phyloP scores from a whole-genome alignment of 495 filamentous ascomycete species.

The Aspergillus olivimuriae region DNA sequence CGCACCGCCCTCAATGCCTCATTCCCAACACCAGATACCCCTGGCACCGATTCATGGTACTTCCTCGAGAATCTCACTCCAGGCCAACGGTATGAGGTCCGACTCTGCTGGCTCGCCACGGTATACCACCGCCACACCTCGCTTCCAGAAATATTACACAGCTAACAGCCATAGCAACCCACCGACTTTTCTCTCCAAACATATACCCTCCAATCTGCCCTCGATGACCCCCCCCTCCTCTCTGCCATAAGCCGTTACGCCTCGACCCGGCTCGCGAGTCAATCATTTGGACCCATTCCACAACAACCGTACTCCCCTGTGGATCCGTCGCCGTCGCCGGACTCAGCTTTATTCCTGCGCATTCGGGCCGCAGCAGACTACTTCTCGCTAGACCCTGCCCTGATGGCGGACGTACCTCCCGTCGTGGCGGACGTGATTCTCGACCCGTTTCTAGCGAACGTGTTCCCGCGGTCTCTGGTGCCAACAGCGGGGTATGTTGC shows the following conservation, averaged over 20 bases:
- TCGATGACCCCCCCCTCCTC: constrained; percentile 54
- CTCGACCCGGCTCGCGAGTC: constrained; percentile 34
- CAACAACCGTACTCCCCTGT: constrained; percentile 6
- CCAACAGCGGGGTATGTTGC: constrained; percentile 58
- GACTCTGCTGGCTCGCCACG: constrained; percentile 90
- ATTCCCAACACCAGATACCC: constrained; percentile 52
- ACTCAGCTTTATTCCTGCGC: constrained; percentile 70
- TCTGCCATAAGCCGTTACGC: constrained; percentile 60
- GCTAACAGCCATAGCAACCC: constrained; percentile 61
- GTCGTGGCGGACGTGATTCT: constrained; percentile 82
- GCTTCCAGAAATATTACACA: neutral
- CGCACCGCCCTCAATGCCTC: constrained; percentile 56
- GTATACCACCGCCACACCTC: constrained; percentile 45
- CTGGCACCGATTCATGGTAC: constrained; percentile 73
- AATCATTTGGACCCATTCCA: neutral
- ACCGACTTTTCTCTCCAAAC: constrained; percentile 68
- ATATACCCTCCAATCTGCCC: constrained; percentile 51
- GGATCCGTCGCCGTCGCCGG: constrained; percentile 18
- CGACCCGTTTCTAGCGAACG: constrained; percentile 72
- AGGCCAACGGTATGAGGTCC: constrained; percentile 80
- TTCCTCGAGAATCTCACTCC: constrained; percentile 68
- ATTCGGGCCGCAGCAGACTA: constrained; percentile 76
- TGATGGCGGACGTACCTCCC: constrained; percentile 71
- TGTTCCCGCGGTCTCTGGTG: constrained; percentile 63
- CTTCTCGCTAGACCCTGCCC: constrained; percentile 60